These are phyloP conservation scores for Exserohilum turcica DNA, from an alignment of 2,329 filamentous ascomycete species.

Conservation along the genomic window DNA sequence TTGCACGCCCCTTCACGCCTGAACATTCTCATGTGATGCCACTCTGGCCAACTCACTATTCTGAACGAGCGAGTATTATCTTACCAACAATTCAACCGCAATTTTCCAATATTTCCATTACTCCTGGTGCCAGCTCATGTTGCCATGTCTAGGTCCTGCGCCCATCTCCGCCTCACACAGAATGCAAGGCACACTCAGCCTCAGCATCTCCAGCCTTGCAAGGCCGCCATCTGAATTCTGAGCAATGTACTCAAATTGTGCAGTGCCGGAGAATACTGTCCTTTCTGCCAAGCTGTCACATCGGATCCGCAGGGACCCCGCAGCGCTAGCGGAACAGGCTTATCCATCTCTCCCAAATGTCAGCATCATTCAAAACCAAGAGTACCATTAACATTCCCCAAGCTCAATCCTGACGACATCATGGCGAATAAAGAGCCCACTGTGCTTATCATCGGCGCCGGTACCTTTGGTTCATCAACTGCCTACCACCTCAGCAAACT, in stretches of 20 bases:
- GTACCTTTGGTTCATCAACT: constrained; percentile 69
- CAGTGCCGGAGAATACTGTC: not conserved
- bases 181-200: no score
- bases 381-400: not conserved
- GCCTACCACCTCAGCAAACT: constrained; percentile 65
- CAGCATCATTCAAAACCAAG: not conserved
- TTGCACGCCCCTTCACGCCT: not conserved
- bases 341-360: constrained; percentile 6
- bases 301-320: constrained; percentile 18
- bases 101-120: no score
- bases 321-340: constrained; percentile 12
- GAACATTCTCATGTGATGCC: no score
- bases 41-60: no score
- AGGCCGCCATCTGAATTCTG: no score
- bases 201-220: not conserved
- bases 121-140: no score
- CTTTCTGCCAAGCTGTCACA: constrained; percentile 8
- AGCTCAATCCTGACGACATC: not conserved
- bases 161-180: no score
- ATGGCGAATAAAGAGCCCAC: constrained; percentile 20
- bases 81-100: no score
- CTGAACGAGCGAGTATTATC: no score
- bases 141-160: no score
- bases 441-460: constrained; percentile 65
- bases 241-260: no score